Base-by-base conservation (phyloP, 768 basidiomycete species). In the Mycena rebaudengoi region DNA sequence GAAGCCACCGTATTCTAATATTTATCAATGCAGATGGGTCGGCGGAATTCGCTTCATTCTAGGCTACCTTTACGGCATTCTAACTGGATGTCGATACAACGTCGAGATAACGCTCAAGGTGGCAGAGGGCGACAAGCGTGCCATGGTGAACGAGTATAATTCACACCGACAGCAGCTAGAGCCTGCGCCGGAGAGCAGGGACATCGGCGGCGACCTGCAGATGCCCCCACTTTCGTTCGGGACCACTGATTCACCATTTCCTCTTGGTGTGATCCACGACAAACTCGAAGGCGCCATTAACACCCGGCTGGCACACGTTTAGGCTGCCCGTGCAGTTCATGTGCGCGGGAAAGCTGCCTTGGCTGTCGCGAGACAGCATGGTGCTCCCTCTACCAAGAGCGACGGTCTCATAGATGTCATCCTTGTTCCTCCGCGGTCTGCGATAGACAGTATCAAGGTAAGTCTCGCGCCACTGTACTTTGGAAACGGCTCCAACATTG, bases 51-150 rank as follows among this genome's bases (percentile, higher is more conserved):
- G 51, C 39, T 67, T 44, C 48, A 30, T 62, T 82, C 85, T 68
- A 29, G 66, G 66, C 4, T 68, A 57, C 50, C 58, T 68, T 25
- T 68, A 51, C 29, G 66, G 66, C 30, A 55, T 85, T 2, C 26
- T 86, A 7, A 71, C 72, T n/a, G 75, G 77, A 35, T 76, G 76
- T 52, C 59, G 71, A 14, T 85, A 84, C 66, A 80, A 80, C 10
- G 77, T 86, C 69, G 80, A 81, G 54, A 65, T 89, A 10, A 79
- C 79, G 4, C 78, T 88, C 66, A 85, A 85, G 55, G 75, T 83
- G 40, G 80, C 73, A 26, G 78, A 83, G 49, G 69, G 74, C 33
- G 85, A 89, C 74, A 88, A 87, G 72, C 64, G 64, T 8, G 74
- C 78, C 62, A 87, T 88, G 85, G 72, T 79, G 23, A 71, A 79